Percentiles rank a stretch among this genome's conserved stretches.
Conservation (phyloP, 2,329 filamentous ascomycete genomes). For the Colletotrichum godetiae region DNA sequence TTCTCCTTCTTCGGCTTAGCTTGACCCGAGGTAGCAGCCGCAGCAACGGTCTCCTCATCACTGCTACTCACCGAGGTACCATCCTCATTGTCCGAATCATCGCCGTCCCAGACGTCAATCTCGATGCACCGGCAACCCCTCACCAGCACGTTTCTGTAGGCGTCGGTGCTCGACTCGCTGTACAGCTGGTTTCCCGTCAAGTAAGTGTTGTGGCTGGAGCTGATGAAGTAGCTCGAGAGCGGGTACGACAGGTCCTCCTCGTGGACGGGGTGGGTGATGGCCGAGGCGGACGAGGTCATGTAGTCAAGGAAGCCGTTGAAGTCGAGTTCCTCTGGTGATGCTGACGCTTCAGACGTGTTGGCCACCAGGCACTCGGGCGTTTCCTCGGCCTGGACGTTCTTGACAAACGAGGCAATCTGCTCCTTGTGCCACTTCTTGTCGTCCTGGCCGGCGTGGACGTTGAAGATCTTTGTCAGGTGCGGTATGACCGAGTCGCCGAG, state of each 20-base stretch:
- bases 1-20: slow-evolving; percentile 46
- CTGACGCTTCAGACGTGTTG: slow-evolving; percentile 37
- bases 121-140: slow-evolving; percentile 92
- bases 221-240: slow-evolving; percentile 91
- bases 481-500: slow-evolving; percentile 53
- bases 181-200: slow-evolving; percentile 89
- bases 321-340: slow-evolving; percentile 51
- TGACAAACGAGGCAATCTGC: slow-evolving; percentile 58
- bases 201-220: slow-evolving; percentile 95
- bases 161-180: slow-evolving; percentile 86
- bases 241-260: slow-evolving; percentile 75
- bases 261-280: slow-evolving; percentile 53
- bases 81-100: slow-evolving; percentile 76
- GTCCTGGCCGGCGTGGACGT: slow-evolving; percentile 52
- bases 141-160: slow-evolving; percentile 86
- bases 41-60: slow-evolving; percentile 54
- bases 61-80: slow-evolving; percentile 62
- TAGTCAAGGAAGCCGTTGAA: slow-evolving; percentile 63
- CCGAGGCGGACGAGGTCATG: slow-evolving; percentile 63
- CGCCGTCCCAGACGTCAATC: slow-evolving; percentile 95
- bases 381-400: slow-evolving; percentile 56
- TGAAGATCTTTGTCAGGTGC: slow-evolving; percentile 60
- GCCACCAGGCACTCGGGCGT: slow-evolving; percentile 21
- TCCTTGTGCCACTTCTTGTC: slow-evolving; percentile 57
- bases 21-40: neutral